phyloP scores from a whole-genome alignment of 2,329 filamentous ascomycete genomes.

The Annulohypoxylon truncatum region DNA sequence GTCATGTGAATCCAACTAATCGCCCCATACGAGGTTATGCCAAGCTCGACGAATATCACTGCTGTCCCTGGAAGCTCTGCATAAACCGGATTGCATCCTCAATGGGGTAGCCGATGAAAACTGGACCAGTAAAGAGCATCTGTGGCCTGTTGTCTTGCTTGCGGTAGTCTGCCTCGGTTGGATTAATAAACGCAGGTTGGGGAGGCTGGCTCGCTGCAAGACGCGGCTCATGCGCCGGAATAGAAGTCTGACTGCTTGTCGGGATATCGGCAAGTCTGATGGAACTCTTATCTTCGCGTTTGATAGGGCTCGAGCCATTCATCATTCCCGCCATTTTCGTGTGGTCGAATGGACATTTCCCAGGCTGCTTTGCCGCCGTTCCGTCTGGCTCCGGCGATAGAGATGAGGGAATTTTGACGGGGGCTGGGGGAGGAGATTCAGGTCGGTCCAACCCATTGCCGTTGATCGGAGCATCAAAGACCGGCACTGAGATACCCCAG shows the following conservation, averaged over 20 bases:
- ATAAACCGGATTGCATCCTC: constrained; percentile 84
- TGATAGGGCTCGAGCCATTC: constrained; percentile 44
- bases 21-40: background rate
- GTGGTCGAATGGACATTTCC: constrained; percentile 71
- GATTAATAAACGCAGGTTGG: constrained; percentile 66
- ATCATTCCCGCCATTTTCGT: constrained; percentile 57
- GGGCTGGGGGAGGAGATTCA: constrained; percentile 68
- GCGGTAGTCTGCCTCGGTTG: constrained; percentile 49
- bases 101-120: constrained; percentile 91
- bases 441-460: constrained; percentile 56
- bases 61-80: constrained; percentile 64
- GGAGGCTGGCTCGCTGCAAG: constrained; percentile 47
- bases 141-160: constrained; percentile 61
- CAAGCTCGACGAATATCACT: constrained; percentile 13
- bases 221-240: constrained; percentile 40
- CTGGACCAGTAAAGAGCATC: constrained; percentile 91
- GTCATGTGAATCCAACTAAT: background rate
- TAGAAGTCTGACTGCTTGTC: constrained; percentile 39
- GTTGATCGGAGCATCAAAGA: constrained; percentile 57
- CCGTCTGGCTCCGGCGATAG: constrained; percentile 40
- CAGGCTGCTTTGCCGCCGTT: constrained; percentile 47
- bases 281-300: constrained; percentile 45
- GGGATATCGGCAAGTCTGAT: constrained; percentile 37
- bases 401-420: constrained; percentile 61
- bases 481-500: constrained; percentile 89